Evolutionary conservation across 139 green algal species (phyloP).

Genomic region (Dunaliella primolecta): DNA sequence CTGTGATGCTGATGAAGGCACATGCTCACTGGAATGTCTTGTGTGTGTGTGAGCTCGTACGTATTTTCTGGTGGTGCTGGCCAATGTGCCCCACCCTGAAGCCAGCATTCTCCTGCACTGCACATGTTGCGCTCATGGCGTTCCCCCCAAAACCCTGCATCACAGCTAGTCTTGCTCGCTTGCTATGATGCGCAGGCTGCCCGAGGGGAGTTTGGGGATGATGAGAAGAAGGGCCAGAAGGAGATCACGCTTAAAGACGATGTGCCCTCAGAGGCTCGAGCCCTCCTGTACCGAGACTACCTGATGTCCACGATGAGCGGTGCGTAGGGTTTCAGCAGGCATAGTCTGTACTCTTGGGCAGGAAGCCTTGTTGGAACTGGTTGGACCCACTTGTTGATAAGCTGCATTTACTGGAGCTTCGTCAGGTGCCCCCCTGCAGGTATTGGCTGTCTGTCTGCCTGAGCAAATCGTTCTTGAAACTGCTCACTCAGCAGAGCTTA

Average conservation of each 20-base stretch:
- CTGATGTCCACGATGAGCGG: constrained; percentile 79
- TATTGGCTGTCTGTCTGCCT: too few relatives aligned
- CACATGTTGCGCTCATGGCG: background rate
- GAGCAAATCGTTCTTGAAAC: too few relatives aligned
- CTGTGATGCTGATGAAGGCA: background rate
- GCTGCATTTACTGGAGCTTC: too few relatives aligned
- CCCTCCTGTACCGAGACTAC: constrained; percentile 94
- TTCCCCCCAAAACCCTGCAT: background rate
- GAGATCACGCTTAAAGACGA: constrained; percentile 90
- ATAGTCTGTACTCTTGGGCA: background rate
- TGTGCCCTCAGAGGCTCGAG: constrained; percentile 24
- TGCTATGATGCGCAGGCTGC: constrained; percentile 20
- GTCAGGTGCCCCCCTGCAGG: too few relatives aligned
- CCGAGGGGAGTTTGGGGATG: constrained; percentile 49
- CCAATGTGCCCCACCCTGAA: too few relatives aligned
- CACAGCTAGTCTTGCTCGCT: background rate
- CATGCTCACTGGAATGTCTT: background rate
- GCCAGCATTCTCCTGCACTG: too few relatives aligned
- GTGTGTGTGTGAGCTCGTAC: background rate
- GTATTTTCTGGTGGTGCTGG: background rate
- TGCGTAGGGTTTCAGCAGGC: background rate
- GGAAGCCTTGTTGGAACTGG: too few relatives aligned
- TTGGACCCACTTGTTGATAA: too few relatives aligned
- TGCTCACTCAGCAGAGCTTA: too few relatives aligned
- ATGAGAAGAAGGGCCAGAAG: constrained; percentile 80